Conservation (phyloP, 1,139 yeast species). For the Taphrina pruni region DNA sequence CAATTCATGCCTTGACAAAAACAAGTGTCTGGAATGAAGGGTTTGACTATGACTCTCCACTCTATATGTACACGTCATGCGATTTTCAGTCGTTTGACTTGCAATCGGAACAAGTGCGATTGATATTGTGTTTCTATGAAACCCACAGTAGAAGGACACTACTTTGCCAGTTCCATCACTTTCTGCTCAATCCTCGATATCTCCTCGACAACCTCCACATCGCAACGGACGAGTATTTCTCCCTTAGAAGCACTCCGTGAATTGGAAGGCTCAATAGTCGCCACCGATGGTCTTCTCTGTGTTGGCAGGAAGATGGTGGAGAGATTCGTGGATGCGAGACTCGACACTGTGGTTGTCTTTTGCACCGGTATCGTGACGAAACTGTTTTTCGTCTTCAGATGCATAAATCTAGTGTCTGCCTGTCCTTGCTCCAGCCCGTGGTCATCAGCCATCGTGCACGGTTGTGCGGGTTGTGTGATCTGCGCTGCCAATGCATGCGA, state of each 20-base stretch:
- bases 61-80: too few relatives aligned
- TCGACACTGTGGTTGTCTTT: conserved; percentile 8
- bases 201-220: conserved; percentile 9
- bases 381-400: conserved; percentile 5
- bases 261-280: not conserved
- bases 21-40: too few relatives aligned
- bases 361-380: conserved; percentile 1
- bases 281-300: not conserved
- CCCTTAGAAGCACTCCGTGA: not conserved
- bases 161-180: conserved; percentile 1
- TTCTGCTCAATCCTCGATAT: conserved; percentile 4
- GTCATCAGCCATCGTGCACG: too few relatives aligned
- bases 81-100: not conserved
- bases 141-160: not conserved
- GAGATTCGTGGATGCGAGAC: conserved; percentile 2
- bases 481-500: not conserved
- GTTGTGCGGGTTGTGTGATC: not conserved
- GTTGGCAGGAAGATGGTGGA: conserved; percentile 2
- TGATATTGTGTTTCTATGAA: not conserved
- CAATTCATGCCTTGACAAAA: too few relatives aligned
- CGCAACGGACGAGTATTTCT: not conserved
- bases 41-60: too few relatives aligned
- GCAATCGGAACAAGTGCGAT: not conserved
- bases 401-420: not conserved
- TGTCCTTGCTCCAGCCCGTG: not conserved